phyloP scores from a whole-genome alignment of 1,284 basidiomycete genomes.

The Flammula alnicola region DNA sequence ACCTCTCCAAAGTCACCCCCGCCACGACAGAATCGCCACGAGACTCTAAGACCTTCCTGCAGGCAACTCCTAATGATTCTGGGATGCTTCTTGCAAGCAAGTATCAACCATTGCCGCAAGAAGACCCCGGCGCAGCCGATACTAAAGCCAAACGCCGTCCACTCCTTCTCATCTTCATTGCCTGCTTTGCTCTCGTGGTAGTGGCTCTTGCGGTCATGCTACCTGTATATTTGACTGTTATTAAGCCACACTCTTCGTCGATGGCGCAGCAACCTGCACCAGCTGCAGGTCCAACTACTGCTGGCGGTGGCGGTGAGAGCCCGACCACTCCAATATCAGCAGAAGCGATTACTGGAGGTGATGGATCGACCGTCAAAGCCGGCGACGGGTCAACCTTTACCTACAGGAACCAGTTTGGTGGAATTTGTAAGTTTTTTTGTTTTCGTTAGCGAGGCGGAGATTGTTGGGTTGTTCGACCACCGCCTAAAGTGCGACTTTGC shows the following conservation, averaged over 20 bases:
- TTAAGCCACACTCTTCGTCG: conserved; percentile 42
- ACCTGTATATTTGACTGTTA: conserved; percentile 56
- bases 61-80: conserved; percentile 19
- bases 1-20: background rate
- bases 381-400: conserved; percentile 68
- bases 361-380: no score
- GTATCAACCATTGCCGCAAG: conserved; percentile 6
- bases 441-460: conserved; percentile 3
- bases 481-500: no score
- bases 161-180: no score
- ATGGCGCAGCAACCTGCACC: no score
- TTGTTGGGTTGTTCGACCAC: no score
- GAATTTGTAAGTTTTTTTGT: conserved; percentile 58
- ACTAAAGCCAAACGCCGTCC: no score
- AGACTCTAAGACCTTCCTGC: conserved; percentile 25
- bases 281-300: no score
- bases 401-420: conserved; percentile 75
- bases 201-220: conserved; percentile 55
- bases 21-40: conserved; percentile 23
- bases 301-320: no score
- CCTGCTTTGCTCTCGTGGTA: conserved; percentile 40
- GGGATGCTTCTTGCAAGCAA: conserved; percentile 17
- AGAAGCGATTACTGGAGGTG: conserved; percentile 48
- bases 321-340: conserved; percentile 9
- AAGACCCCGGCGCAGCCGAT: conserved; percentile 14